Evolutionary conservation across 2,329 filamentous ascomycete species (phyloP).

Genomic region (Chalara sp.): DNA sequence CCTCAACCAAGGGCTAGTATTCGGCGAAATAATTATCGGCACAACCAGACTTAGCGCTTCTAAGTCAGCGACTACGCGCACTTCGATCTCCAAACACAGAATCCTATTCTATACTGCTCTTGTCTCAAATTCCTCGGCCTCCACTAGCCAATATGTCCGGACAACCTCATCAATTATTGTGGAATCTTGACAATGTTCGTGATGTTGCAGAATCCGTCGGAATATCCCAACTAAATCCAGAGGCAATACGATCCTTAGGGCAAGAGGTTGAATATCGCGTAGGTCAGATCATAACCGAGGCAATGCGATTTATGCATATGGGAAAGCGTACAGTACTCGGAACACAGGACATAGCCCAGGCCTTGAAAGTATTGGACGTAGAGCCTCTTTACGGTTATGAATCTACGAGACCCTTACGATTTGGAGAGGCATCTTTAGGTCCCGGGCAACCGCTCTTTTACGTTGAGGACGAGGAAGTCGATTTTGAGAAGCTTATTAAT

Average conservation of each 20-base stretch:
- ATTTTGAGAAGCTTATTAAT: conserved; percentile 98
- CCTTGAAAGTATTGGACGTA: conserved; percentile 79
- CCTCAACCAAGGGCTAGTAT: too few relatives aligned
- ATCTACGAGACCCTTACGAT: conserved; percentile 78
- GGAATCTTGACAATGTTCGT: conserved; percentile 93
- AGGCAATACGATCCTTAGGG: conserved; percentile 79
- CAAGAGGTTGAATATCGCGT: conserved; percentile 95
- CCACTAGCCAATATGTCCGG: conserved; percentile 12
- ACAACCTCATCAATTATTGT: conserved; percentile 49
- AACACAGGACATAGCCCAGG: conserved; percentile 83
- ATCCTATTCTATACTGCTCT: too few relatives aligned
- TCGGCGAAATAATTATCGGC: too few relatives aligned
- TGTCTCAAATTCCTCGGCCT: too few relatives aligned
- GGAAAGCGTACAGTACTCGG: conserved; percentile 78
- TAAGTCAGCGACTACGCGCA: too few relatives aligned
- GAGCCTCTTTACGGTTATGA: conserved; percentile 97
- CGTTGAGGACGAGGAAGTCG: conserved; percentile 95
- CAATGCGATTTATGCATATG: conserved; percentile 93
- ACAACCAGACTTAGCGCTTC: too few relatives aligned
- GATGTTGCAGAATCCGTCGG: conserved; percentile 96
- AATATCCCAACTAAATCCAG: conserved; percentile 72
- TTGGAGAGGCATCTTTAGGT: conserved; percentile 88
- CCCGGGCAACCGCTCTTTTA: conserved; percentile 94
- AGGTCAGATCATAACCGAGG: conserved; percentile 87
- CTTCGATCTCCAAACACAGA: too few relatives aligned